Evolutionary conservation across 495 filamentous ascomycete species (phyloP).

Genomic region (Aspergillus nidulans): DNA sequence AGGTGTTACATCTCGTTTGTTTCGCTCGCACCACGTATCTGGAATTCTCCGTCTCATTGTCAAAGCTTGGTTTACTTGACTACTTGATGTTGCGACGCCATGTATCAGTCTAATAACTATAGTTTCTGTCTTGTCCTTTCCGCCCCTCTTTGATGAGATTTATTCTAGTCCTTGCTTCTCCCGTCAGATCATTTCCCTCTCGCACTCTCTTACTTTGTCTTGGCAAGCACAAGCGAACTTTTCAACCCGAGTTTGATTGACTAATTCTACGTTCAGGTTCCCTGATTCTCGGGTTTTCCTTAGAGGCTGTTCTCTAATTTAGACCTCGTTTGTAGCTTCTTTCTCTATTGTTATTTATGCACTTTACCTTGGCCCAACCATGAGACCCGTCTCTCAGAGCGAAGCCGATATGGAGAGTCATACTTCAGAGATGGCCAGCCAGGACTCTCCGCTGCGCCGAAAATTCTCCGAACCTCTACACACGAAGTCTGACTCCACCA

Average conservation of each 20-base stretch:
- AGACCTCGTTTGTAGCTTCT: constrained; percentile 2
- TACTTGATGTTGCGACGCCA: constrained; percentile 3
- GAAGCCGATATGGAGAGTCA: constrained; percentile 38
- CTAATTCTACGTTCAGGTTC: constrained; percentile 35
- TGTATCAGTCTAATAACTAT: background rate
- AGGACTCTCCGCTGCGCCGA: constrained; percentile 41
- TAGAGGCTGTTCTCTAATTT: constrained; percentile 11
- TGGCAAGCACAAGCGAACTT: constrained; percentile 44
- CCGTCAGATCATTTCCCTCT: constrained; percentile 12
- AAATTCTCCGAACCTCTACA: constrained; percentile 43
- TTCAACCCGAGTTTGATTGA: constrained; percentile 17
- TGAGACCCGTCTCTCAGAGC: constrained; percentile 35
- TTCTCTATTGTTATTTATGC: constrained; percentile 4
- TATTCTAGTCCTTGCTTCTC: constrained; percentile 2
- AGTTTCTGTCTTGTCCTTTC: constrained; percentile 3
- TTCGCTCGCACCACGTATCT: constrained; percentile 6
- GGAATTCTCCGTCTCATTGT: background rate
- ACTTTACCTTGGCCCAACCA: constrained; percentile 13
- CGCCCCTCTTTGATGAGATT: constrained; percentile 7
- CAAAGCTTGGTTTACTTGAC: constrained; percentile 10
- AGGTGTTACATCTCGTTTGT: constrained; percentile 16
- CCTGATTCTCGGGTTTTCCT: constrained; percentile 8
- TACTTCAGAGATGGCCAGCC: constrained; percentile 39
- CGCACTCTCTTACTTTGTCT: constrained; percentile 29
- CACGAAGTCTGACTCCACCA: constrained; percentile 33